Evolutionary conservation across 2,329 filamentous ascomycete genomes (phyloP), one percentile per base, ranked within the genome.

Genomic region (Aspergillus vadensis): DNA sequence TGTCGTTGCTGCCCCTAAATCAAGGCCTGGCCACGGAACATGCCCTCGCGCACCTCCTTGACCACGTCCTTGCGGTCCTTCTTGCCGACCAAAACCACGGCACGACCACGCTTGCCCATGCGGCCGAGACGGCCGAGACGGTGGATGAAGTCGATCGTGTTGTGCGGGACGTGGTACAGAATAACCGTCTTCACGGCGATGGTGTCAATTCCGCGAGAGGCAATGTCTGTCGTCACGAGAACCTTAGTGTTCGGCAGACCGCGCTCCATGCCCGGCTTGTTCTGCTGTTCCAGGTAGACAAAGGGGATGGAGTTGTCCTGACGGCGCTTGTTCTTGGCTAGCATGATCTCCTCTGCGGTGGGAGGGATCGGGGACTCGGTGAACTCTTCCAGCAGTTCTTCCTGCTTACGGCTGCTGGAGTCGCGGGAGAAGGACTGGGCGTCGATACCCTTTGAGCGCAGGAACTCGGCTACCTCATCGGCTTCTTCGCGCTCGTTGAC

Each of bases 71-170:
- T 91, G 56, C 95, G 83, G 75, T 98, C 95, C 63, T 92, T 86
- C 75, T 91, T 94, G 63, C 93, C 94, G 1, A 97, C 91, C 38
- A 99, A 80, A 27, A 98, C 93, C 65, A 98, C 88, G 19, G 92
- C 95, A 58, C 93, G 85, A 15, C 95, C 95, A 74, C 95, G 85
- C 63, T 92, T 86, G 2, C 92, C 92, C 92, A 98, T 98, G 36
- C 95, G 86, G 0, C 95, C 95, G 1, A 95, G 92, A 59, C 95
- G 86, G 15, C 95, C 95, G 4, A 98, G 86, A 15, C 96, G 89
- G 77, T 99, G 96, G 71, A 99, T 97, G 71, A 99, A 99, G 76
- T 99, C 96, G 62, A 99, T 96, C 0, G 92, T 96, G 0, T 91
- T 96, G 73, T 98, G 94, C 4, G 95, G 95, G n/a, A 99, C 94